Evolutionary conservation across 495 filamentous ascomycete genomes (phyloP).

Genomic region (Parmelia sp.): DNA sequence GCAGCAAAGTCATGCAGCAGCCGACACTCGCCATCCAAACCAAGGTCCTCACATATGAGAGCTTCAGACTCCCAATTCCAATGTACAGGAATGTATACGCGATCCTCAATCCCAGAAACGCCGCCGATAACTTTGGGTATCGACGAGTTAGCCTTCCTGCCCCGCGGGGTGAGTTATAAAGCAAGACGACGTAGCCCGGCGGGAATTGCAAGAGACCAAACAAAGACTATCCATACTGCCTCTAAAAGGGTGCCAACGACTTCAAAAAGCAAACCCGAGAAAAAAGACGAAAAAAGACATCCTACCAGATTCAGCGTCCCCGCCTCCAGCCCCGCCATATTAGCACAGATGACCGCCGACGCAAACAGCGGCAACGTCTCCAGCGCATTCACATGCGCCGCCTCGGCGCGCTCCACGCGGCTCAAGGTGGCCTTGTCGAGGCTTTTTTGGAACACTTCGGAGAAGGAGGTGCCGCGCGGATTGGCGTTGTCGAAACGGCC

Average conservation of each 20-base stretch:
- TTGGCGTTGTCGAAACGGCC: constrained; percentile 32
- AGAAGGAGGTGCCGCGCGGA: constrained; percentile 28
- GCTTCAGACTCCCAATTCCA: neutral
- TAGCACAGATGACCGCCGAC: constrained; percentile 35
- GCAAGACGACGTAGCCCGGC: neutral
- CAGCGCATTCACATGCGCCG: constrained; percentile 39
- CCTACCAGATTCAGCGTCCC: constrained; percentile 27
- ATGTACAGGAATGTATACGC: constrained; percentile 34
- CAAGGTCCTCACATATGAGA: constrained; percentile 7
- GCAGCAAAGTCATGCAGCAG: constrained; percentile 19
- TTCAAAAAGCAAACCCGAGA: neutral
- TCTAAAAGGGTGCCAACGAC: neutral
- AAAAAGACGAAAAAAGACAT: neutral
- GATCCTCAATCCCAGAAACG: constrained; percentile 29
- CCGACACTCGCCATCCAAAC: constrained; percentile 7
- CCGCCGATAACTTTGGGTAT: neutral
- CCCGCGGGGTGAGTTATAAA: neutral
- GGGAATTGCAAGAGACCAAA: neutral
- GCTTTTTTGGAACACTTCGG: constrained; percentile 26
- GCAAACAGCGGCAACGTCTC: constrained; percentile 41
- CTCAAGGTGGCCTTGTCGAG: constrained; percentile 27
- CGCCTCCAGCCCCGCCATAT: constrained; percentile 32
- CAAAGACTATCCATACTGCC: neutral
- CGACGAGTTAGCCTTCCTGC: neutral
- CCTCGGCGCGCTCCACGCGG: constrained; percentile 35